A percentile compares a stretch with the other conserved stretches of the same genome.
Evolutionary conservation across 257 asterid genomes (phyloP).

Genomic region (Penstemon newberryi): DNA sequence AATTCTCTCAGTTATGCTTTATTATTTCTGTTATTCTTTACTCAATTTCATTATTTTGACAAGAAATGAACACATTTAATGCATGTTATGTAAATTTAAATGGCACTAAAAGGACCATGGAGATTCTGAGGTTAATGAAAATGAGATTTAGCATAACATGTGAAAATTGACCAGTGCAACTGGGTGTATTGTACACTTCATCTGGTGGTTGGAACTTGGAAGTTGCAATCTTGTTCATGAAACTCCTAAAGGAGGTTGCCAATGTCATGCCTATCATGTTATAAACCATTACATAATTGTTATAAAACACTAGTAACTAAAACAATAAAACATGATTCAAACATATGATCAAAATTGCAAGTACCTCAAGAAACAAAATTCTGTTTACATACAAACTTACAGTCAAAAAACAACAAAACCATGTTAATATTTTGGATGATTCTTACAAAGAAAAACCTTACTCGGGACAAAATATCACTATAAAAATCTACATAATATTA

Average conservation of each 20-base stretch:
- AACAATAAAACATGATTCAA: neutral
- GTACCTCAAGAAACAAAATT: slow-evolving; percentile 7
- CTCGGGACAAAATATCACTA: neutral
- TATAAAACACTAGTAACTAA: neutral
- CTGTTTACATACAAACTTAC: slow-evolving; percentile 13
- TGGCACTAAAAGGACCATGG: neutral
- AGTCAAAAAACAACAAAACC: slow-evolving; percentile 23
- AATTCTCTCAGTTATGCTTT: neutral
- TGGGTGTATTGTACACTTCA: neutral
- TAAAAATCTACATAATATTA: slow-evolving; percentile 17
- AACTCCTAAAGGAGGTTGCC: neutral
- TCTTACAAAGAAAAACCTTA: neutral
- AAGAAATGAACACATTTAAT: too few relatives aligned
- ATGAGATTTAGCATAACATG: slow-evolving; percentile 2
- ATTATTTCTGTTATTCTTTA: neutral
- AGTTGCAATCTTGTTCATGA: neutral
- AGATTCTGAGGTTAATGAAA: neutral
- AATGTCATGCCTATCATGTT: neutral
- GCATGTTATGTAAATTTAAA: too few relatives aligned
- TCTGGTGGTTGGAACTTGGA: slow-evolving; percentile 7
- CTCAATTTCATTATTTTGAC: too few relatives aligned
- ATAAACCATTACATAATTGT: neutral
- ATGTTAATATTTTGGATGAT: slow-evolving; percentile 9
- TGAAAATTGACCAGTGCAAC: neutral
- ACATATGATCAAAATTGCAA: neutral